Conservation (phyloP, 2,329 filamentous ascomycete genomes). For the Apiospora arundinis region DNA sequence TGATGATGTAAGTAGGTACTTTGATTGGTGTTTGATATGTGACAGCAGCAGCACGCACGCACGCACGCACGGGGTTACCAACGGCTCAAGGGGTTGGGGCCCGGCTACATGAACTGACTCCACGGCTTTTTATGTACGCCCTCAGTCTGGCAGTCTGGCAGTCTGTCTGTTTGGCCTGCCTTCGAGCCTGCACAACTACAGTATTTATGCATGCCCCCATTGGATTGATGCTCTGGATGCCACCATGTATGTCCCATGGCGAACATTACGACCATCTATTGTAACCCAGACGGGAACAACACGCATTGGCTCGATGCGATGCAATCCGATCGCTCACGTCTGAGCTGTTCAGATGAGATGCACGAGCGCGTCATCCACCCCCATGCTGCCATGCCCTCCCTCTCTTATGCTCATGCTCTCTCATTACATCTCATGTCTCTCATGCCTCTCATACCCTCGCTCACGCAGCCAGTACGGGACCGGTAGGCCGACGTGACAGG, state of each 20-base stretch:
- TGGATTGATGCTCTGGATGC: neutral
- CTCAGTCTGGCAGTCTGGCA: neutral
- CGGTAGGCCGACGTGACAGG: constrained; percentile 7
- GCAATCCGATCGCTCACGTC: constrained; percentile 13
- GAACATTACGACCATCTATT: neutral
- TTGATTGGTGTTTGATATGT: neutral
- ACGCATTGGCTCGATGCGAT: constrained; percentile 13
- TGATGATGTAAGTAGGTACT: neutral
- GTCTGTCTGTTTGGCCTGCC: neutral
- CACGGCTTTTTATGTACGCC: neutral
- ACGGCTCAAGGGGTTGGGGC: constrained; percentile 9
- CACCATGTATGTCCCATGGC: neutral
- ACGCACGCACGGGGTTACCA: constrained; percentile 4
- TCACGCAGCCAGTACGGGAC: neutral
- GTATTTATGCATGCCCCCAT: neutral
- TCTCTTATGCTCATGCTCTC: no score
- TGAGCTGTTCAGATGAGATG: constrained; percentile 19
- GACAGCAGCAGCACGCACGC: neutral
- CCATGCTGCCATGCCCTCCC: neutral
- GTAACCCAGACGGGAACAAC: constrained; percentile 11
- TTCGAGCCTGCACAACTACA: neutral
- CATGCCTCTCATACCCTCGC: no score
- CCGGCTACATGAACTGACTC: constrained; percentile 16
- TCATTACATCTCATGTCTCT: no score
- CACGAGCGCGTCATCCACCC: constrained; percentile 8